Evolutionary conservation across 306 rosid genomes (phyloP).

Genomic region (Begonia masoniana): DNA sequence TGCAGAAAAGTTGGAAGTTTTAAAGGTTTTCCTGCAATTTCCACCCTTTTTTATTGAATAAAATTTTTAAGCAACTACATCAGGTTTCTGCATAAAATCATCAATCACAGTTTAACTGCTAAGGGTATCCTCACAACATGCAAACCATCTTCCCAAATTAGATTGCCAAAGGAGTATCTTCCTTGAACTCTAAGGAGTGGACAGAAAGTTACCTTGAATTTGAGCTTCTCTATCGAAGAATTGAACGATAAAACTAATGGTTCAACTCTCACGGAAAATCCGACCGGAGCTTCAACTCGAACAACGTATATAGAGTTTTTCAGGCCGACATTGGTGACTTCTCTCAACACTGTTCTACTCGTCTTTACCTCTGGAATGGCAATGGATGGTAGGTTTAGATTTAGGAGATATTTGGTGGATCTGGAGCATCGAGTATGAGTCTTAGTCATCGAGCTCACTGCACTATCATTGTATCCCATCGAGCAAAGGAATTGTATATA

Average conservation of each 20-base stretch:
- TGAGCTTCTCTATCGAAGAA: constrained; percentile 22
- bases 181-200: constrained; percentile 29
- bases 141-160: constrained; percentile 42
- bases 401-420: constrained; percentile 16
- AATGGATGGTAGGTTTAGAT: constrained; percentile 49
- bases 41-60: too few relatives aligned
- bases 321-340: constrained; percentile 49
- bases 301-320: constrained; percentile 25
- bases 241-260: constrained; percentile 25
- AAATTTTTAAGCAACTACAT: background rate
- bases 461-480: constrained; percentile 46
- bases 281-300: constrained; percentile 29
- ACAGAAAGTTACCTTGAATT: constrained; percentile 27
- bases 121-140: constrained; percentile 38
- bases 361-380: constrained; percentile 35
- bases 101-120: constrained; percentile 22
- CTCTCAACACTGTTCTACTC: constrained; percentile 28
- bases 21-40: too few relatives aligned
- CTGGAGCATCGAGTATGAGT: constrained; percentile 19
- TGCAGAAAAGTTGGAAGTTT: too few relatives aligned
- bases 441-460: constrained; percentile 22
- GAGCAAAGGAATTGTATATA: constrained; percentile 42
- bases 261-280: constrained; percentile 22
- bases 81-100: constrained; percentile 22
- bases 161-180: constrained; percentile 43